Base-by-base conservation (phyloP, 2,329 filamentous ascomycete genomes). In the Ramularia endophylla region DNA sequence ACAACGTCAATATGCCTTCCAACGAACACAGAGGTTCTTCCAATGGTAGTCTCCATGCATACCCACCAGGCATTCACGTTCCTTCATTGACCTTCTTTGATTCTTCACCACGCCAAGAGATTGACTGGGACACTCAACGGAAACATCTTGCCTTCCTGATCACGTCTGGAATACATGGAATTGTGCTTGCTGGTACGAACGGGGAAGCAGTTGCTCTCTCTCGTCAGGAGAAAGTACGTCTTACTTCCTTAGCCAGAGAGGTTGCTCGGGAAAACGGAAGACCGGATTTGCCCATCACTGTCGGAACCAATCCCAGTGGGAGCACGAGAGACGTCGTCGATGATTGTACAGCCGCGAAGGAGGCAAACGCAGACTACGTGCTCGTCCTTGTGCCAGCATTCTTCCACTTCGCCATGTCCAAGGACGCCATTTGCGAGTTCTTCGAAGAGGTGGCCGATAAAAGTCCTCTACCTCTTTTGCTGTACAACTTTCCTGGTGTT, bases 51-150 rank as follows among this genome's bases (percentile, higher is more conserved):
- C 31, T 15, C 20, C 4, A 27, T n/a, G 29, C 66, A 5, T 71
- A 66, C 48, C 70, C 73, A 20, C 65, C 68, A 1, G 74, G 74
- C 3, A 72, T 79, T 35, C 75, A 78, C 47, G 74, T 73, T n/a
- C 75, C 74, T 1, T 70, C 66, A 15, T 56, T 79, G 51, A 78
- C 75, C 3, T 79, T 69, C 66, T 79, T 78, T 56, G 60, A 64
- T 34, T 61, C 67, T 41, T 65, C 70, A 43, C 51, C 57, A 19
- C 59, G 52, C 4, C 75, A 78, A 51, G 71, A 74, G 30, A 72
- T 78, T 28, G 73, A 79, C 52, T 78, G 74, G 75, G 63, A 67
- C 5, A 56, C 72, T 1, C 74, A 80, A 53, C 67, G 67, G 41
- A 65, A 68, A 47, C 75, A 78, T 44, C 58, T 77, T 17, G 64